A percentile compares a stretch with the other conserved stretches of the same genome.
Evolutionary conservation across 495 filamentous ascomycete genomes (phyloP).

Genomic region (Xylaria intraflava): DNA sequence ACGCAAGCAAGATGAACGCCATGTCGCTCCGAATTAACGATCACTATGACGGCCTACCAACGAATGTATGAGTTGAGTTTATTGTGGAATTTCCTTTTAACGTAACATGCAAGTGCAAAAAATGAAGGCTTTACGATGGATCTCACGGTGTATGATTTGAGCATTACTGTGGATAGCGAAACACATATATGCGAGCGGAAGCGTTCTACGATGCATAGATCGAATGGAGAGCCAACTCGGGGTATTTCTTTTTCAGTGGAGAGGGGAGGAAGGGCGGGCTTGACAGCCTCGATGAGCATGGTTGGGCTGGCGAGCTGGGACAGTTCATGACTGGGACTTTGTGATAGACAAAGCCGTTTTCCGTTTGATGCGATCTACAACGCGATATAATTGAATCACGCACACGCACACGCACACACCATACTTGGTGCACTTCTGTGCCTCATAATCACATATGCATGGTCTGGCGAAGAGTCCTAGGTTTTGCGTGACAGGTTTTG

Average conservation of each 20-base stretch:
- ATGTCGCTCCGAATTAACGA: slow-evolving; percentile 31
- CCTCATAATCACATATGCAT: slow-evolving; percentile 7
- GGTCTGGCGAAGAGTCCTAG: not conserved
- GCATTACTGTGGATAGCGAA: slow-evolving; percentile 14
- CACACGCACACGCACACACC: not conserved
- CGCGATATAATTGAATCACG: slow-evolving; percentile 3
- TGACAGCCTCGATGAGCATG: not conserved
- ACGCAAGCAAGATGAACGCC: slow-evolving; percentile 15
- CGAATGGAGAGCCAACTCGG: slow-evolving; percentile 10
- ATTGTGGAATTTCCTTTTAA: slow-evolving; percentile 19
- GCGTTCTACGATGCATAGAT: slow-evolving; percentile 24
- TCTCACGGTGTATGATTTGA: slow-evolving; percentile 27
- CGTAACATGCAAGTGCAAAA: slow-evolving; percentile 27
- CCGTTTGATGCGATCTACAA: slow-evolving; percentile 2
- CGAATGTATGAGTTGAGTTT: slow-evolving; percentile 30
- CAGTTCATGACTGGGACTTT: not conserved
- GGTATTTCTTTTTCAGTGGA: not conserved
- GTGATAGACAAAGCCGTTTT: slow-evolving; percentile 1
- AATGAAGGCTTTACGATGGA: slow-evolving; percentile 17
- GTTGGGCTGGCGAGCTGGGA: not conserved
- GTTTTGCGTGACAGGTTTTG: not conserved
- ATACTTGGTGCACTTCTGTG: not conserved
- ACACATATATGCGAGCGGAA: slow-evolving; percentile 5
- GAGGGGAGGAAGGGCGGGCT: not conserved
- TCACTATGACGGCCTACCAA: slow-evolving; percentile 25